A percentile compares a stretch with the other conserved stretches of the same genome.
phyloP scores from a whole-genome alignment of 2,329 filamentous ascomycete species.

The Colletotrichum camelliae region DNA sequence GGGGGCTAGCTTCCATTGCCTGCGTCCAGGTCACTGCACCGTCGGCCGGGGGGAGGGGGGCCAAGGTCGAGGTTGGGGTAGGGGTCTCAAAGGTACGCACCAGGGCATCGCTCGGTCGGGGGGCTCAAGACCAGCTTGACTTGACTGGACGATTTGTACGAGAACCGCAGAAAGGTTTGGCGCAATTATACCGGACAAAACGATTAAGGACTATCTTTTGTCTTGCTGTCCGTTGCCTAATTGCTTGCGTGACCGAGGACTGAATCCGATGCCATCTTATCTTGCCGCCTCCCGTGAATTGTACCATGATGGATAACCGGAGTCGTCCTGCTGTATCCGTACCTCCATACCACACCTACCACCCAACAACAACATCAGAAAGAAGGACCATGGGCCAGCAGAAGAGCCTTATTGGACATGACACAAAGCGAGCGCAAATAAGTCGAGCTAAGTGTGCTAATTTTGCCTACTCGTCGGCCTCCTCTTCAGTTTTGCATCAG shows the following conservation, averaged over 20 bases:
- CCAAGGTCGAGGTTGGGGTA: neutral
- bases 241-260: neutral
- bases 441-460: neutral
- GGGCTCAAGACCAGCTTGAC: neutral
- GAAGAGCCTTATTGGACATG: neutral
- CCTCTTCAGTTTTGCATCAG: neutral
- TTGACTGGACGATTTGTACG: constrained; percentile 15
- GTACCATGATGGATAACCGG: neutral
- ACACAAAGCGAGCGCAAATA: neutral
- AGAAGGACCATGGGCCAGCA: neutral
- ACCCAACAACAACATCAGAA: neutral
- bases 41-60: no score
- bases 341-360: neutral
- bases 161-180: constrained; percentile 9
- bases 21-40: neutral
- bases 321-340: no score
- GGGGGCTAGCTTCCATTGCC: neutral
- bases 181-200: neutral
- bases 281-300: neutral
- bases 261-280: neutral
- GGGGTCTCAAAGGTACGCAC: neutral
- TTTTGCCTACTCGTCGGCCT: neutral
- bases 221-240: neutral
- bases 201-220: neutral
- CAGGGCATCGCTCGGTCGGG: neutral